phyloP scores from a whole-genome alignment of 148 eudicot genomes.

The Cornus florida region DNA sequence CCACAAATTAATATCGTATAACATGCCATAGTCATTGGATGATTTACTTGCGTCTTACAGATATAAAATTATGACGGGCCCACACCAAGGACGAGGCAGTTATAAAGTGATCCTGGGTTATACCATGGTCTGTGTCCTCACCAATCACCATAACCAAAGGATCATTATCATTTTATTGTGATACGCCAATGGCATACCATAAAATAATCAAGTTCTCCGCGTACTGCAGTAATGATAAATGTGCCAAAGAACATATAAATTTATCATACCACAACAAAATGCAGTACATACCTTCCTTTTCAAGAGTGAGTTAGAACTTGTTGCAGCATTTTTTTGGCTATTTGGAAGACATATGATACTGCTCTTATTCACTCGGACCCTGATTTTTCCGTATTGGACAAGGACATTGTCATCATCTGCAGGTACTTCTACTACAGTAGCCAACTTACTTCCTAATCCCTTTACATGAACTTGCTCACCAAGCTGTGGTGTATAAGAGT shows the following conservation, averaged over 20 bases:
- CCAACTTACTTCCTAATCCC: conserved; percentile 71
- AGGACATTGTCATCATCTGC: conserved; percentile 67
- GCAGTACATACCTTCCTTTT: conserved; percentile 50
- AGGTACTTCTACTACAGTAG: conserved; percentile 72
- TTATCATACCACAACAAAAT: background rate
- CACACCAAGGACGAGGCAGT: too few relatives aligned
- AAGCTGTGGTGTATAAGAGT: conserved; percentile 43
- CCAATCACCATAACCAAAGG: too few relatives aligned
- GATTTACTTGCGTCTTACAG: too few relatives aligned
- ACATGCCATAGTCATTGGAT: too few relatives aligned
- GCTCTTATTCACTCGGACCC: conserved; percentile 60
- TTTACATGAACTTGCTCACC: conserved; percentile 80
- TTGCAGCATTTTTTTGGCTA: conserved; percentile 27
- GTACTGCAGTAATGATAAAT: too few relatives aligned
- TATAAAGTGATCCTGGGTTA: too few relatives aligned
- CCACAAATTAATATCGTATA: too few relatives aligned
- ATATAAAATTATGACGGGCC: too few relatives aligned
- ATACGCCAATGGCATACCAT: too few relatives aligned
- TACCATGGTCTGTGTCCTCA: too few relatives aligned
- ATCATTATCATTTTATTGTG: too few relatives aligned
- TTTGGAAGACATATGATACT: conserved; percentile 34
- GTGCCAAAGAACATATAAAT: background rate
- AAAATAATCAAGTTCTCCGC: too few relatives aligned
- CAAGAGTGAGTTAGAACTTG: conserved; percentile 27
- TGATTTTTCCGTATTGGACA: conserved; percentile 80